Conservation (phyloP, 345 rosid genomes). For the Melaleuca alternifolia region DNA sequence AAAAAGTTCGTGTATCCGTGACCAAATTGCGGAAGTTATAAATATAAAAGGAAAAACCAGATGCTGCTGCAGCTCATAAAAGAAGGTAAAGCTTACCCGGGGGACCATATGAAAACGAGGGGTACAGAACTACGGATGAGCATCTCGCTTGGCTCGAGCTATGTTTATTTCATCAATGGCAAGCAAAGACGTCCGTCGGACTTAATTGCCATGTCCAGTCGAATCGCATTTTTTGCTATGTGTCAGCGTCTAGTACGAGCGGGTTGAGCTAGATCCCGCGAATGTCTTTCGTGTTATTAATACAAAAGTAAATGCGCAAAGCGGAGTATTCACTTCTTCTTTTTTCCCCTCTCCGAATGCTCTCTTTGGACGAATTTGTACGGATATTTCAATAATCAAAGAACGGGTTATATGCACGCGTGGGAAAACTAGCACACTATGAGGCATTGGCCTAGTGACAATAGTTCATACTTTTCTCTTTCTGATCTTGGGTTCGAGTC, state of each 20-base stretch:
- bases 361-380: background rate
- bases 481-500: too few species aligned
- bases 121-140: background rate
- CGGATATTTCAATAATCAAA: accelerated
- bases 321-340: background rate
- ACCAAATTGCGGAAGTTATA: background rate
- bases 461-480: too few species aligned
- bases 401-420: background rate
- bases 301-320: background rate
- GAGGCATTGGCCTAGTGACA: background rate
- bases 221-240: background rate
- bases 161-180: background rate
- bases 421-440: too few species aligned
- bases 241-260: too few species aligned
- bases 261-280: background rate
- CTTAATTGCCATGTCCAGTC: background rate
- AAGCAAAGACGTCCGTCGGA: background rate
- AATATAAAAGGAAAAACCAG: background rate
- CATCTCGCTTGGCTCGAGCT: background rate
- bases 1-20: background rate
- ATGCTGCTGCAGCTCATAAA: background rate
- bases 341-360: background rate
- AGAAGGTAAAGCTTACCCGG: background rate
- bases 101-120: background rate
- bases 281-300: background rate